Evolutionary conservation across 306 rosid species (phyloP), one percentile per base, ranked within the genome.

Genomic region (Bauhinia variegata): DNA sequence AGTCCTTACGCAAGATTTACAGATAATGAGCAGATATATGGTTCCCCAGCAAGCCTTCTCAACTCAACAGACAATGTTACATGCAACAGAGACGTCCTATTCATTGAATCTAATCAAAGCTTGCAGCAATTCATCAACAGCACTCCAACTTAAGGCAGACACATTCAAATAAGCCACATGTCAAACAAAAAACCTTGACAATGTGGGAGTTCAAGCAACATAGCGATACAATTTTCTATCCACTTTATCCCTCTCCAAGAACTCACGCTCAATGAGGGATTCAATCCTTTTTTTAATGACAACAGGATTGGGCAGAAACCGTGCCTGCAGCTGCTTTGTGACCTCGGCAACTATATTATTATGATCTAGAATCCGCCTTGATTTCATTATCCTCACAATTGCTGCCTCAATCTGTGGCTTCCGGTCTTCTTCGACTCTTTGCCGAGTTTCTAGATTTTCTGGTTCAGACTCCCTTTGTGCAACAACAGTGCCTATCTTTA

Each of bases 371-470:
- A 54, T 57, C 50, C 78, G 60, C 63, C 82, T 76, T 8, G 85
- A 70, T 71, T 83, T 83, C 87, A 83, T 83, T 51, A 83, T 80
- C 78, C 87, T 79, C 67, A 83, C 87, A 46, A 83, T 79, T 23
- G 87, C 82, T 32, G 85, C 87, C 71, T 83, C 87, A 34, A 83
- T 79, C 82, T 83, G 87, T 5, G 87, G 87, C 70, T 83, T 83
- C 54, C 87, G 55, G 46, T 83, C 87, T 73, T 83, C 87, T 56
- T 83, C 85, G 43, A 83, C 85, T 73, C 85, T 79, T 49, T 83
- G 87, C 33, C 87, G 78, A 5, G 82, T 83, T 76, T 83, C 87
- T 14, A 60, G 79, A 49, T 83, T 83, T 73, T 83, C 85, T 1
- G 85, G 87, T 62, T 83, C 87, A 2, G 82, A 73, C 59, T 83